Evolutionary conservation across 1,284 basidiomycete genomes (phyloP), one percentile per base, ranked within the genome.

Genomic region (Moesziomyces sp.): DNA sequence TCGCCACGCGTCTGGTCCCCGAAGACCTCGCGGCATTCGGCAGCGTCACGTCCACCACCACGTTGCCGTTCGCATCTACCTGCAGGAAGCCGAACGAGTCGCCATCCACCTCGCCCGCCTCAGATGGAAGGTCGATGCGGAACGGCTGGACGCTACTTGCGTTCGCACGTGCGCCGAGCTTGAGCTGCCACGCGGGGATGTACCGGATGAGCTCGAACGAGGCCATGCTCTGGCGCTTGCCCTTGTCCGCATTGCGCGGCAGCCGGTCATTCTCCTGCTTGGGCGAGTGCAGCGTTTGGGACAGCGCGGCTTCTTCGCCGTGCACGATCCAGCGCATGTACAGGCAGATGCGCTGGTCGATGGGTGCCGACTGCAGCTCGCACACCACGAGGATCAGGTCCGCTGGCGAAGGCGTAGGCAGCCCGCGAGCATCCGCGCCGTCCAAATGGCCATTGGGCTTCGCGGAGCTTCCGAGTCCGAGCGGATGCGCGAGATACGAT

Each of bases 311-410:
- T 34, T 74, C 71, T 46, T 74, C 66, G 5, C 71, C 71, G 24
- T 74, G 71, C 1, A 65, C 65, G 48, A 74, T 74, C 71, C 71
- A 74, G 7, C 66, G 28, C 19, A 74, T 19, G 30, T 74, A 74
- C 43, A 74, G 57, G 35, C 71, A 74, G 38, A 74, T 66, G 3
- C 66, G 50, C 38, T 69, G 51, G n/a, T 74, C 71, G 8, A 64
- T 55, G 1, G 71, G 66, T 3, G 66, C 71, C 2, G 60, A 61
- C 44, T 69, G 71, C 35, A 74, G 48, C 38, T 74, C 65, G 58
- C 71, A 74, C n/a, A 74, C 52, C 3, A 74, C 66, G 23, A 74
- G 38, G 13, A 74, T 69, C 43, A 74, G 38, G 30, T 74, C 71
- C 3, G 58, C 71, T 35, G 66, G 63, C 19, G 52, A 5, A 23